Evolutionary conservation across 371 early-diverging fungal genomes (phyloP).

Genomic region (Batrachochytrium dendrobatidis): DNA sequence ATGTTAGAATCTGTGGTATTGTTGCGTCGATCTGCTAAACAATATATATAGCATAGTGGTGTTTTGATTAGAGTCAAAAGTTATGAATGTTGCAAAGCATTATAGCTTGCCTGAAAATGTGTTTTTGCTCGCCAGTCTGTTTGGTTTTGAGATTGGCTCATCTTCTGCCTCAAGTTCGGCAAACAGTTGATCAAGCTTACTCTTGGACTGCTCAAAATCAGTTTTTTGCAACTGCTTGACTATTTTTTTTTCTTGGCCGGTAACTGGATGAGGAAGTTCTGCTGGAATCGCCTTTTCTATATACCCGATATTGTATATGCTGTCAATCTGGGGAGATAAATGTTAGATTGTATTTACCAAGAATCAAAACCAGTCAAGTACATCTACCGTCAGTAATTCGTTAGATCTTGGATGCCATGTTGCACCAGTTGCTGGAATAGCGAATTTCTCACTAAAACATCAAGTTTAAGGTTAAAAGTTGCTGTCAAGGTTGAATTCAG

Average conservation of each 20-base stretch:
- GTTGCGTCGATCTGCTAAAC: too few species aligned
- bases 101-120: not conserved
- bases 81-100: constrained; percentile 6
- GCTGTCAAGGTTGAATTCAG: not conserved
- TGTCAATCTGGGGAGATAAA: constrained; percentile 33
- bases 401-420: constrained; percentile 52
- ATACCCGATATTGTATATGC: constrained; percentile 31
- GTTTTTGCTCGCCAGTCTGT: not conserved
- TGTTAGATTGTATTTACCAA: not conserved
- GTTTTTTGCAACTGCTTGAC: not conserved
- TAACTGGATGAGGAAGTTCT: not conserved
- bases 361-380: not conserved
- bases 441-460: constrained; percentile 20
- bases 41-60: not conserved
- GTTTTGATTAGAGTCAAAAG: not conserved
- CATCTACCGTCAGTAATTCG: constrained; percentile 39
- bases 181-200: not conserved
- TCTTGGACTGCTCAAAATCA: not conserved
- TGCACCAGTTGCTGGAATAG: constrained; percentile 28
- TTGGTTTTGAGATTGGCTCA: not conserved
- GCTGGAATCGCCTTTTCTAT: constrained; percentile 5
- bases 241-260: not conserved
- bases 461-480: constrained; percentile 12
- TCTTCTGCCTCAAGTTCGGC: not conserved
- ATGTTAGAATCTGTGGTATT: not conserved